These are phyloP conservation scores for Hypoxylon sp. DNA, from an alignment of 2,329 filamentous ascomycete genomes.

Conservation along the genomic window DNA sequence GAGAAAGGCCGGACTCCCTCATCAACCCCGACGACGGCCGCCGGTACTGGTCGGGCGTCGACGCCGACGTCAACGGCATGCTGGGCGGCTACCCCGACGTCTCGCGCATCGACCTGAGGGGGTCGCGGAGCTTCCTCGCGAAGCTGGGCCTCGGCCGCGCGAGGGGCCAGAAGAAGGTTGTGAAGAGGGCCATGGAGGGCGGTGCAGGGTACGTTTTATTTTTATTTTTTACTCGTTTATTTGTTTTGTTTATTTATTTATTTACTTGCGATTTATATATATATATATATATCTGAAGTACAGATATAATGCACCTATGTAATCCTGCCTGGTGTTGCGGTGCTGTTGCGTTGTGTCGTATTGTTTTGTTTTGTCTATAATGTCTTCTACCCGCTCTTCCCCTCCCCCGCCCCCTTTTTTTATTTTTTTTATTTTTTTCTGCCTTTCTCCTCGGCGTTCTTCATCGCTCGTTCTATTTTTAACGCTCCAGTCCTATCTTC, in stretches of 20 bases:
- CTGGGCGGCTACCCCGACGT: conserved; percentile 79
- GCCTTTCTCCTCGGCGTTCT: not conserved
- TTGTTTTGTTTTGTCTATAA: not conserved
- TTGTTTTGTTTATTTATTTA: not conserved
- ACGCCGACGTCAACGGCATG: conserved; percentile 76
- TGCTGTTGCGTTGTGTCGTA: not conserved
- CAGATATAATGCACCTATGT: not conserved
- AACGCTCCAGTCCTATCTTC: conserved; percentile 2
- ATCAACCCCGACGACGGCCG: conserved; percentile 55
- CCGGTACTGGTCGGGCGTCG: conserved; percentile 64
- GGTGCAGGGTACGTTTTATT: conserved; percentile 58
- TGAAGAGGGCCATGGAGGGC: conserved; percentile 57
- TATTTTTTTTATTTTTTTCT: not conserved
- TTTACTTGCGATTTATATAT: not conserved
- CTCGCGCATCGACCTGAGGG: conserved; percentile 78
- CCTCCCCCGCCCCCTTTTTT: not conserved
- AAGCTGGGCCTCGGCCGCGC: conserved; percentile 70
- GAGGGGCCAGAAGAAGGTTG: conserved; percentile 51
- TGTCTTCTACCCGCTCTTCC: not conserved
- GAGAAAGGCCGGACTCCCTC: conserved; percentile 41
- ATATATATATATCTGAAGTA: too few relatives aligned
- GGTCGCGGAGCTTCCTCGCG: conserved; percentile 77
- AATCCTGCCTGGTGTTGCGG: not conserved
- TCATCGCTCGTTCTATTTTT: not conserved
- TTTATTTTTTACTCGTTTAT: not conserved